These are phyloP conservation scores for Linnemannia exigua DNA, from an alignment of 192 early-diverging fungal genomes.

Conservation along the genomic window DNA sequence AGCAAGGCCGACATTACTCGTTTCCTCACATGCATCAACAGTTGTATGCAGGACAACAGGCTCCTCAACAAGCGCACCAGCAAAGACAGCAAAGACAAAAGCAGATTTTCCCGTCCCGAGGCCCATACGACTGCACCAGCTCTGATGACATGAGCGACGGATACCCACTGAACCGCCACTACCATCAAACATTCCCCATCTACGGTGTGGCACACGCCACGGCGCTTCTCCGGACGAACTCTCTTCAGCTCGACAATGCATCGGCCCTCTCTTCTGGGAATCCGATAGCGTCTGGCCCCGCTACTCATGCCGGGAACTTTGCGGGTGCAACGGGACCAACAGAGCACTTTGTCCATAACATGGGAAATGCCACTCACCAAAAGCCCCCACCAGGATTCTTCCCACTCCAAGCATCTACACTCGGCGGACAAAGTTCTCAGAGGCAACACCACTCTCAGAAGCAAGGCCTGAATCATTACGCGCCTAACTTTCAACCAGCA, in stretches of 20 bases:
- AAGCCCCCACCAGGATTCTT: conserved; percentile 5
- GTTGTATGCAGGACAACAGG: conserved; percentile 3
- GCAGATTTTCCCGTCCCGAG: not conserved
- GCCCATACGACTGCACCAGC: not conserved
- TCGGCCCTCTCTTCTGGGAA: not conserved
- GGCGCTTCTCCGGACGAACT: not conserved
- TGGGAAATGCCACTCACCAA: not conserved
- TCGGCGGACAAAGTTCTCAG: not conserved
- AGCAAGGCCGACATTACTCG: conserved; percentile 11
- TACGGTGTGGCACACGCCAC: not conserved
- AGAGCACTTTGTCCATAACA: not conserved
- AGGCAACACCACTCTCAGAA: not conserved
- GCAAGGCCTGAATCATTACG: conserved; percentile 7
- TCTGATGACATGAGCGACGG: conserved; percentile 6
- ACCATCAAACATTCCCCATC: conserved; percentile 9
- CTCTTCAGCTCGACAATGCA: not conserved
- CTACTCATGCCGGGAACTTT: not conserved
- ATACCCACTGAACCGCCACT: conserved; percentile 13
- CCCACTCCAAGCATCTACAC: conserved; percentile 1
- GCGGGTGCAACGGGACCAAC: not conserved
- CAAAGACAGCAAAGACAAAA: conserved; percentile 9
- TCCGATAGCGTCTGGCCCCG: not conserved
- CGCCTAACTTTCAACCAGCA: conserved; percentile 24
- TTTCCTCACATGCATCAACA: conserved; percentile 11
- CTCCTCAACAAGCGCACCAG: not conserved